Conservation (phyloP, 768 basidiomycete genomes). For the Cyathus striatus region DNA sequence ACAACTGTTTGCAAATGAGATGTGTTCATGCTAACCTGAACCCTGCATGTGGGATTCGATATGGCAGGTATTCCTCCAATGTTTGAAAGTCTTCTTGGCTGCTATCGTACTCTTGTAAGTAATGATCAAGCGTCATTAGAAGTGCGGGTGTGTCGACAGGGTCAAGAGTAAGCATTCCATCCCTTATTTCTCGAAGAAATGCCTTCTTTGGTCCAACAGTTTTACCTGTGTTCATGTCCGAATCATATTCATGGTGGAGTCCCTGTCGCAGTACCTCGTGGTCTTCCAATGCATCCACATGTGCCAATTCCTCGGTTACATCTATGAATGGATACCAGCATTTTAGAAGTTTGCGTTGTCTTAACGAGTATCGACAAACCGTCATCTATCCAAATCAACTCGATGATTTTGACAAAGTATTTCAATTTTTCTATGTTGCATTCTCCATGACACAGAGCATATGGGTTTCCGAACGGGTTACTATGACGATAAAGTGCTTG, state of each 20-base stretch:
- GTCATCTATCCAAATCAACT: conserved; percentile 18
- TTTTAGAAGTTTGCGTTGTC: too few species aligned
- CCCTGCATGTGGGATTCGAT: conserved; percentile 13
- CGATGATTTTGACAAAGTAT: conserved; percentile 13
- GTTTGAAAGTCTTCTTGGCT: conserved; percentile 11
- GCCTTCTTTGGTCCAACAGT: conserved; percentile 12
- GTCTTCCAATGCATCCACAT: conserved; percentile 10
- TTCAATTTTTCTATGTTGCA: conserved; percentile 14
- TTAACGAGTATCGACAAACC: too few species aligned
- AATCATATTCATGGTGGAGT: conserved; percentile 8
- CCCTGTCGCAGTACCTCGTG: conserved; percentile 12
- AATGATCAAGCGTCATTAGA: conserved; percentile 7
- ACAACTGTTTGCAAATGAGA: background rate
- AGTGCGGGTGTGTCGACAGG: conserved; percentile 7
- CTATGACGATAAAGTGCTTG: conserved; percentile 12
- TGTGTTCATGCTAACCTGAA: conserved; percentile 11
- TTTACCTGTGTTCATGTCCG: conserved; percentile 8
- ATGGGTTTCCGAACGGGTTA: conserved; percentile 14
- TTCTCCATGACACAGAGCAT: conserved; percentile 11
- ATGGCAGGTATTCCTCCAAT: conserved; percentile 15
- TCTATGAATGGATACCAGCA: too few species aligned
- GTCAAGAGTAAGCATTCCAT: conserved; percentile 12
- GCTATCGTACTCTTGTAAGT: conserved; percentile 9
- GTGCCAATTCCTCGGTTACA: conserved; percentile 16
- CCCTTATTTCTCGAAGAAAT: conserved; percentile 9